Percentiles rank a stretch among this genome's conserved stretches.
Conservation (phyloP, 129 eudicot genomes). For the Gnaphalium uliginosum region DNA sequence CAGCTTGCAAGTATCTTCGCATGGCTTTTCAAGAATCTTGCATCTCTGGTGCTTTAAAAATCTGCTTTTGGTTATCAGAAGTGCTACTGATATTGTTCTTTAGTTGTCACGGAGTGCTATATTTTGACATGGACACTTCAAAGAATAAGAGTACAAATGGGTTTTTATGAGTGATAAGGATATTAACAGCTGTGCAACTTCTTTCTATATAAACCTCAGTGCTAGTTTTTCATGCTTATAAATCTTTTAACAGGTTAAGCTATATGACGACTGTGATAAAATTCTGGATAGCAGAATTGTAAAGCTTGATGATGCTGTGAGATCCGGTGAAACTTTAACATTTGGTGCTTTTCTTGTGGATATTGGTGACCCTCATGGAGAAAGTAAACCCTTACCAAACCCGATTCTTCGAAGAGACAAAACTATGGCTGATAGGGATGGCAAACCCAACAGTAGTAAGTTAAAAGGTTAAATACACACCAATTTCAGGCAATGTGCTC, state of each 20-base stretch:
- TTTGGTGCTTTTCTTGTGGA: conserved; percentile 74
- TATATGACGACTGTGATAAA: conserved; percentile 66
- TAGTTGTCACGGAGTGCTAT: background rate
- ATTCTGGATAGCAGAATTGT: conserved; percentile 60
- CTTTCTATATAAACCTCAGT: conserved; percentile 1
- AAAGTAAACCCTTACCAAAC: conserved; percentile 27
- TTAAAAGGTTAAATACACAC: background rate
- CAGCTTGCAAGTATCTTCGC: background rate
- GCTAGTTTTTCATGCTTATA: conserved; percentile 10
- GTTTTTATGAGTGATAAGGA: conserved; percentile 6
- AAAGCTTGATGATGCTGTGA: conserved; percentile 64
- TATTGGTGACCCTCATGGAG: conserved; percentile 64
- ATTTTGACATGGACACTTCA: conserved; percentile 3
- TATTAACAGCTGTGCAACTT: background rate
- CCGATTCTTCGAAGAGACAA: conserved; percentile 35
- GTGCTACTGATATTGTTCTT: conserved; percentile 7
- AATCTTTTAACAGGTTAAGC: conserved; percentile 44
- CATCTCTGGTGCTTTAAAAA: background rate
- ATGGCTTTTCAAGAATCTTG: background rate
- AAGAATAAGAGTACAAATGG: conserved; percentile 12
- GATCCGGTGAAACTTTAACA: conserved; percentile 66
- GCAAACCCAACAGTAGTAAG: conserved; percentile 30
- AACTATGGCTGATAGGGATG: conserved; percentile 27
- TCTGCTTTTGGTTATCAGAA: background rate
- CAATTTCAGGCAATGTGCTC: background rate